Evolutionary conservation across 768 basidiomycete species (phyloP).

Genomic region (Boletus sp.): DNA sequence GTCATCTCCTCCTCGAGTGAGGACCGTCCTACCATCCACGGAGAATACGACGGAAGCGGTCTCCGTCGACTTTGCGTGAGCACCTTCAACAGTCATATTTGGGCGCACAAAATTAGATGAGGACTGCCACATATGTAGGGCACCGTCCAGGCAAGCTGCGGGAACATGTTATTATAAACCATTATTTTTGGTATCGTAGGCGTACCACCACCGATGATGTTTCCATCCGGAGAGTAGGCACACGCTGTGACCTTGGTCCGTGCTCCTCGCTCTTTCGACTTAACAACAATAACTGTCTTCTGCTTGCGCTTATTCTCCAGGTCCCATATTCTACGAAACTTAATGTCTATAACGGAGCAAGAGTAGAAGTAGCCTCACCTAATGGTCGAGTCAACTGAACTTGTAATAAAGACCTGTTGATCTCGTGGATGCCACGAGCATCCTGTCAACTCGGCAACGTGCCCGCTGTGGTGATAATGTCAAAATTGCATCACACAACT

Average conservation of each 20-base stretch:
- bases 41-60: slow-evolving; percentile 88
- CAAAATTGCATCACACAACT: slow-evolving; percentile 5
- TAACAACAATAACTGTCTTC: slow-evolving; percentile 93
- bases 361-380: slow-evolving; percentile 48
- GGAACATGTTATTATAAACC: slow-evolving; percentile 1
- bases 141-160: slow-evolving; percentile 86
- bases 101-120: slow-evolving; percentile 93
- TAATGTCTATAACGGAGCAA: background rate
- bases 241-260: slow-evolving; percentile 89
- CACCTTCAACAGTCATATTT: slow-evolving; percentile 79
- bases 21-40: slow-evolving; percentile 79
- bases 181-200: slow-evolving; percentile 13
- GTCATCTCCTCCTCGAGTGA: slow-evolving; percentile 92
- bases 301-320: slow-evolving; percentile 90
- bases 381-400: slow-evolving; percentile 94
- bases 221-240: slow-evolving; percentile 88
- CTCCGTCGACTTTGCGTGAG: slow-evolving; percentile 83
- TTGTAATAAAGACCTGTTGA: slow-evolving; percentile 80
- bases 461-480: slow-evolving; percentile 59
- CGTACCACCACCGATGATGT: slow-evolving; percentile 83
- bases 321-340: slow-evolving; percentile 81
- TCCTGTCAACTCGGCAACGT: slow-evolving; percentile 88
- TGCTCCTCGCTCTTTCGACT: slow-evolving; percentile 92
- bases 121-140: slow-evolving; percentile 90
- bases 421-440: slow-evolving; percentile 95